phyloP scores from a whole-genome alignment of 441 rosid genomes.

The Erysimum cheiri region DNA sequence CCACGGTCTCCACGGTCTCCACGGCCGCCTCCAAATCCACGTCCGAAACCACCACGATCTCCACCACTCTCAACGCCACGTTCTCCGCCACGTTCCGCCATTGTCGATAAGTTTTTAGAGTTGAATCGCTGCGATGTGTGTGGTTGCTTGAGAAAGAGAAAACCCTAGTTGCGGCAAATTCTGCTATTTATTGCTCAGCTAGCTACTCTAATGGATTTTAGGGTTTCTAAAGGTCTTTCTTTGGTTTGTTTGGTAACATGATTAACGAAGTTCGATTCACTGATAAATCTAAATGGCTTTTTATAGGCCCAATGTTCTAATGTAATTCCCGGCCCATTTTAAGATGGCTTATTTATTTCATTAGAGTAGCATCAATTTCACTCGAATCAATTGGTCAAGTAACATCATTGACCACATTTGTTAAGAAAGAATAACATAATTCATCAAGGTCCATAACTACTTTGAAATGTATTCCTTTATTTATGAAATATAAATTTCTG shows the following conservation, averaged over 20 bases:
- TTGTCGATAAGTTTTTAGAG: constrained; percentile 12
- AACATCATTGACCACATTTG: neutral
- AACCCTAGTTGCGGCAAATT: constrained; percentile 15
- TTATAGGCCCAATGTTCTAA: neutral
- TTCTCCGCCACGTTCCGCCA: constrained; percentile 52
- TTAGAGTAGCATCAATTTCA: neutral
- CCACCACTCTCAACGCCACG: constrained; percentile 41
- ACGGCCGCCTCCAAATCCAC: constrained; percentile 59
- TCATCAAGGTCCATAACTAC: neutral
- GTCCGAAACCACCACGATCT: constrained; percentile 60
- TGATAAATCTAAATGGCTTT: neutral
- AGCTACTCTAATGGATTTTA: constrained; percentile 9
- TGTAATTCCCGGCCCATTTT: neutral
- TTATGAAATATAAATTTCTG: neutral
- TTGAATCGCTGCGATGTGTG: neutral
- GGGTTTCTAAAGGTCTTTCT: constrained; percentile 37
- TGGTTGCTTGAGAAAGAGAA: neutral
- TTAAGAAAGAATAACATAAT: neutral
- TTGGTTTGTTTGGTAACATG: neutral
- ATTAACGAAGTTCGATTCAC: neutral
- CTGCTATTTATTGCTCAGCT: constrained; percentile 24
- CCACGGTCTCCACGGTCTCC: constrained; percentile 48
- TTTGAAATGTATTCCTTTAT: neutral
- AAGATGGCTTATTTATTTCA: neutral
- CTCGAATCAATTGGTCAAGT: neutral